phyloP scores from a whole-genome alignment of 2,329 filamentous ascomycete species.

The Ophiostoma triangulosporum region DNA sequence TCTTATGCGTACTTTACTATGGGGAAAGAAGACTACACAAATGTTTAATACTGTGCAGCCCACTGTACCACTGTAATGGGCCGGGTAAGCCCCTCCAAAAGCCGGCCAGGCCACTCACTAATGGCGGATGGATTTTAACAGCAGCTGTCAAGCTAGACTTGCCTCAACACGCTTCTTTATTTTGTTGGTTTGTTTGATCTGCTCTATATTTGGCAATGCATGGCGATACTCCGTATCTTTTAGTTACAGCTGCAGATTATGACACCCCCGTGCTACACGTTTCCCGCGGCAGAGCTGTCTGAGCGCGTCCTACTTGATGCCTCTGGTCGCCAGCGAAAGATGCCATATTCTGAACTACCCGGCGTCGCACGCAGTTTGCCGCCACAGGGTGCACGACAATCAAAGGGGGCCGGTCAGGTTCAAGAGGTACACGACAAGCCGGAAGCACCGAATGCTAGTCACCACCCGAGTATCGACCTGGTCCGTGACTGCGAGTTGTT shows the following conservation, averaged over 20 bases:
- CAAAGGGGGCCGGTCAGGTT: neutral
- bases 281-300: slow-evolving; percentile 38
- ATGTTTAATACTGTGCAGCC: too few species aligned
- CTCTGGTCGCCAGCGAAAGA: slow-evolving; percentile 40
- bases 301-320: slow-evolving; percentile 33
- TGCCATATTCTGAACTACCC: slow-evolving; percentile 14
- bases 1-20: neutral
- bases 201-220: too few species aligned
- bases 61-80: neutral
- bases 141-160: neutral
- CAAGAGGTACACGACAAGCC: neutral
- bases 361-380: too few species aligned
- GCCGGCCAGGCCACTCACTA: neutral
- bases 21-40: too few species aligned
- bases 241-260: slow-evolving; percentile 23
- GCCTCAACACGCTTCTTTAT: neutral
- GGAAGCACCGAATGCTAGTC: neutral
- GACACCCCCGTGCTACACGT: slow-evolving; percentile 44
- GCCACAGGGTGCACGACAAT: neutral
- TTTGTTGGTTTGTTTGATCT: neutral
- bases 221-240: neutral
- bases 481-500: slow-evolving; percentile 38
- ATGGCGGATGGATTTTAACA: neutral
- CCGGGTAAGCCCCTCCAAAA: neutral
- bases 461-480: slow-evolving; percentile 31